Percentiles rank a stretch among this genome's conserved stretches.
Evolutionary conservation across 2,329 filamentous ascomycete species (phyloP).

Genomic region (Fusarium solani-melongenae): DNA sequence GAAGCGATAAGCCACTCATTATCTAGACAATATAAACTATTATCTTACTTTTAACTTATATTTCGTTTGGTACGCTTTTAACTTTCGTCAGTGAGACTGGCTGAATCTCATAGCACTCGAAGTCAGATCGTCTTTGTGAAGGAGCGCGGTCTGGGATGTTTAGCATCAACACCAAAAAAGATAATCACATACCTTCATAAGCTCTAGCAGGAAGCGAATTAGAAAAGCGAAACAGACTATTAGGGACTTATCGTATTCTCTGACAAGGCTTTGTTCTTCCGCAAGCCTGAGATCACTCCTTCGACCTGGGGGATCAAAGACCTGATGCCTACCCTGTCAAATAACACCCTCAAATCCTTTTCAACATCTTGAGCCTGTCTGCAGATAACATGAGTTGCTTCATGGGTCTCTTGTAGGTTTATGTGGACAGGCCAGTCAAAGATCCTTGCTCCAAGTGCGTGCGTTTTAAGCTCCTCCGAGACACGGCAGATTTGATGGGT

Average conservation of each 20-base stretch:
- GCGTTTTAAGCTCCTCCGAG: background rate
- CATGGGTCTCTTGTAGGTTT: background rate
- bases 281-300: background rate
- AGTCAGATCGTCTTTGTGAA: background rate
- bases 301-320: background rate
- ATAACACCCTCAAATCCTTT: background rate
- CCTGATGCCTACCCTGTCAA: background rate
- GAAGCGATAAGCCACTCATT: background rate
- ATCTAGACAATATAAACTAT: background rate
- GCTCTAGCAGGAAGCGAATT: background rate
- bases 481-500: background rate
- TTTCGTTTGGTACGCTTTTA: background rate
- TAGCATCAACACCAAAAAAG: background rate
- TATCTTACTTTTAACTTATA: background rate
- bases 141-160: background rate
- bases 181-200: background rate
- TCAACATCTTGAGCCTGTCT: background rate
- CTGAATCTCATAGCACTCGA: background rate
- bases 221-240: background rate
- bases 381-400: background rate
- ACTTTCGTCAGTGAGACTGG: background rate
- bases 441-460: background rate
- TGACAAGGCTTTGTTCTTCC: background rate
- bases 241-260: background rate
- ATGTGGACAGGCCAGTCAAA: background rate